Percentiles rank a stretch among this genome's conserved stretches.
These are phyloP conservation scores for Aspergillus conjunctus DNA, from an alignment of 495 filamentous ascomycete species.

Conservation along the genomic window DNA sequence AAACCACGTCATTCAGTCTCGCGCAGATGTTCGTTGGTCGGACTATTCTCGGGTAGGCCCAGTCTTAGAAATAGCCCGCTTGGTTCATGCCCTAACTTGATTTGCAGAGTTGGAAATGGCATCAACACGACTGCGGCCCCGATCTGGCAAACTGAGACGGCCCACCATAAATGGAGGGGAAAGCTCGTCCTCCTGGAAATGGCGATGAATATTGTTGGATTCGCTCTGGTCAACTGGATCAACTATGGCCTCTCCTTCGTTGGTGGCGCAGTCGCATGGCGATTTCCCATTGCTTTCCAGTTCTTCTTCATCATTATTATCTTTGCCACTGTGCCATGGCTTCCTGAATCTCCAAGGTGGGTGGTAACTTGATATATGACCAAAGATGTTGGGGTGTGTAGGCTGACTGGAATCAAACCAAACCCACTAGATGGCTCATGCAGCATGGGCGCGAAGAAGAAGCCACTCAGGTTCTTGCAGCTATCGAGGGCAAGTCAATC, in stretches of 20 bases:
- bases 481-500: slow-evolving; percentile 46
- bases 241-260: slow-evolving; percentile 58
- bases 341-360: slow-evolving; percentile 58
- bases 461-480: slow-evolving; percentile 51
- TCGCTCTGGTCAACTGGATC: slow-evolving; percentile 56
- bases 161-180: slow-evolving; percentile 60
- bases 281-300: slow-evolving; percentile 58
- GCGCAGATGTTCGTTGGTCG: slow-evolving; percentile 67
- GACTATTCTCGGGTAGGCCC: slow-evolving; percentile 45
- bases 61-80: too few species aligned
- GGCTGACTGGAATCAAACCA: not conserved
- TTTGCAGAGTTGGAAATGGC: slow-evolving; percentile 54
- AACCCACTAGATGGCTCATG: slow-evolving; percentile 46
- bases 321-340: slow-evolving; percentile 52
- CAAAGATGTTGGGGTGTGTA: not conserved
- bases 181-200: slow-evolving; percentile 63
- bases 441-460: slow-evolving; percentile 45
- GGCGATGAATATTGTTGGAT: slow-evolving; percentile 62
- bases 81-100: not conserved
- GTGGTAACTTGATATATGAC: not conserved
- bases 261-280: slow-evolving; percentile 49
- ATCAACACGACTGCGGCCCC: slow-evolving; percentile 66
- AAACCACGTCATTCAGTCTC: slow-evolving; percentile 56
- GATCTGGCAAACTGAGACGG: slow-evolving; percentile 67
- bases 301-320: slow-evolving; percentile 56